Evolutionary conservation across 1,284 basidiomycete genomes (phyloP).

Genomic region (Ganoderma sp.): DNA sequence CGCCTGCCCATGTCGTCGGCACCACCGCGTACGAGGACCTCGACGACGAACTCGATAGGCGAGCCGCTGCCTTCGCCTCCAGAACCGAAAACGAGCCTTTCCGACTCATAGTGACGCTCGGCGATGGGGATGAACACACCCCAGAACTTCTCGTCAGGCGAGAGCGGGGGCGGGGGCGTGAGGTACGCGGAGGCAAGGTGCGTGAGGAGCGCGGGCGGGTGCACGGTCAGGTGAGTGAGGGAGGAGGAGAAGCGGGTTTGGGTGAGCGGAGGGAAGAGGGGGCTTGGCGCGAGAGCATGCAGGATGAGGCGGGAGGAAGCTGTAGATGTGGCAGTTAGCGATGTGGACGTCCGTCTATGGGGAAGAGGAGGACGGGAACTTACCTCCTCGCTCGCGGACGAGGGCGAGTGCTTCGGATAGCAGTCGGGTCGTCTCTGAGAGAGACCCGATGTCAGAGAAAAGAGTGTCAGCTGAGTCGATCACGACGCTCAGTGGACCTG

Average conservation of each 20-base stretch:
- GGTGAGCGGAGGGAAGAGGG: conserved; percentile 60
- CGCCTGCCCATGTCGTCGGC: conserved; percentile 48
- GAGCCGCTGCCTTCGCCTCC: conserved; percentile 56
- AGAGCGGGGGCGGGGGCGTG: conserved; percentile 67
- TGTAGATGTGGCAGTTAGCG: conserved; percentile 33
- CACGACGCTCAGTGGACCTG: conserved; percentile 57
- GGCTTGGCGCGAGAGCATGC: conserved; percentile 59
- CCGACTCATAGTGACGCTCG: conserved; percentile 62
- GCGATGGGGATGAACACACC: conserved; percentile 70
- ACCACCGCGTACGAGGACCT: conserved; percentile 58
- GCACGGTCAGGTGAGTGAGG: conserved; percentile 67
- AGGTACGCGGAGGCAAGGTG: conserved; percentile 73
- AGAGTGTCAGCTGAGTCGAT: conserved; percentile 75
- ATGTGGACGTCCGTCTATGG: neutral
- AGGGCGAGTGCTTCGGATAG: conserved; percentile 52
- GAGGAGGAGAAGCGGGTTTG: conserved; percentile 70
- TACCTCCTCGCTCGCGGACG: conserved; percentile 55
- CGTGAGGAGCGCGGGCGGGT: conserved; percentile 66
- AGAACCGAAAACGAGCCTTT: conserved; percentile 63
- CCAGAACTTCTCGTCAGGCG: conserved; percentile 75
- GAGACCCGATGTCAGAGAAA: conserved; percentile 59
- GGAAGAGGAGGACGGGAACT: conserved; percentile 29
- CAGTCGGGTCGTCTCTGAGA: conserved; percentile 57
- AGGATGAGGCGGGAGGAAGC: conserved; percentile 70
- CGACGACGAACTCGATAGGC: conserved; percentile 60